Conservation (phyloP, 1,139 yeast species). For the Geotrichum fermentans region DNA sequence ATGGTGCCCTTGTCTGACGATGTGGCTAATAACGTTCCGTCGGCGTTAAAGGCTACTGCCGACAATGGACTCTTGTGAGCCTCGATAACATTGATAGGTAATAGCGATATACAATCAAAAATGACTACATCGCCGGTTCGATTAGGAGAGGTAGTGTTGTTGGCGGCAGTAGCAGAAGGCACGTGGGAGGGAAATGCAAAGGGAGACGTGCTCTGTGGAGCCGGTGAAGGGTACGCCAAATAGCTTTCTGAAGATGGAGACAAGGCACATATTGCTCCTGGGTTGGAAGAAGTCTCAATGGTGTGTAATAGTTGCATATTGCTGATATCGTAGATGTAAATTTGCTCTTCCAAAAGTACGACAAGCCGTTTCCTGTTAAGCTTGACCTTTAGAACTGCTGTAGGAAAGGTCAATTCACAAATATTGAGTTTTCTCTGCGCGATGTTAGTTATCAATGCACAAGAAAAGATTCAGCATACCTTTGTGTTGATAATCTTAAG, state of each 20-base stretch:
- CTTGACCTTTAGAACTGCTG: slow-evolving; percentile 71
- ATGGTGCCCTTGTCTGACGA: slow-evolving; percentile 96
- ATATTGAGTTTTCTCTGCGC: slow-evolving; percentile 50
- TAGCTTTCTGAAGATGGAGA: slow-evolving; percentile 61
- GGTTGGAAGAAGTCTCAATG: slow-evolving; percentile 75
- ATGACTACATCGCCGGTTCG: slow-evolving; percentile 83
- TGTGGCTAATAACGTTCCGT: slow-evolving; percentile 82
- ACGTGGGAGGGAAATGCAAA: slow-evolving; percentile 21
- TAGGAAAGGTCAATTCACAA: slow-evolving; percentile 86
- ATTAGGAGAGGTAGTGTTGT: slow-evolving; percentile 27
- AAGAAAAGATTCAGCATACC: slow-evolving; percentile 31
- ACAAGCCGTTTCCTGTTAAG: slow-evolving; percentile 70
- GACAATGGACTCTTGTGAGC: slow-evolving; percentile 90
- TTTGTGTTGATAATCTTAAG: slow-evolving; percentile 79
- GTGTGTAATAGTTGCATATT: slow-evolving; percentile 86
- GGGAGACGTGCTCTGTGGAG: slow-evolving; percentile 41
- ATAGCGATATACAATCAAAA: slow-evolving; percentile 69
- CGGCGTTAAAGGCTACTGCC: slow-evolving; percentile 67
- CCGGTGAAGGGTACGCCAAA: slow-evolving; percentile 85
- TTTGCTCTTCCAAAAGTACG: slow-evolving; percentile 76
- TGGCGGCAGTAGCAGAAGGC: slow-evolving; percentile 23
- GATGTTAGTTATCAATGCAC: slow-evolving; percentile 2
- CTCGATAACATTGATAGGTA: slow-evolving; percentile 83
- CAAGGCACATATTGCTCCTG: slow-evolving; percentile 50
- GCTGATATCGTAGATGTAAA: slow-evolving; percentile 81